Conservation (phyloP, 1,284 basidiomycete species). For the Termitomyces sp. region DNA sequence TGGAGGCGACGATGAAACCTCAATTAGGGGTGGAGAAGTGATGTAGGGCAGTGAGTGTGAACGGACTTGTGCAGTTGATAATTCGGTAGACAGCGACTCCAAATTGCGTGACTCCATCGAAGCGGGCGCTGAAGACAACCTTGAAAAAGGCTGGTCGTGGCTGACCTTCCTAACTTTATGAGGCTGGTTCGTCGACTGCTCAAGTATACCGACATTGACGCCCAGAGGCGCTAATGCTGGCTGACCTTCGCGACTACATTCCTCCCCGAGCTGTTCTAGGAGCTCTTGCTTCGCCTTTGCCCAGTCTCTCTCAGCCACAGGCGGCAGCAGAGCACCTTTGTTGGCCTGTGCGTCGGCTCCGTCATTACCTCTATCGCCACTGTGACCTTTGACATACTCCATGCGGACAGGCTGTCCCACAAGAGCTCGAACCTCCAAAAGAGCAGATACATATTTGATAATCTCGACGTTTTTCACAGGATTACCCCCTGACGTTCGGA, state of each 20-base stretch:
- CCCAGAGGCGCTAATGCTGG: not conserved
- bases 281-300: slow-evolving; percentile 15
- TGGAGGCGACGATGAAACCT: not conserved
- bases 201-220: not conserved
- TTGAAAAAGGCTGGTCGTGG: slow-evolving; percentile 6
- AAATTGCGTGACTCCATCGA: not conserved
- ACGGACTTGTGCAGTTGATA: not conserved
- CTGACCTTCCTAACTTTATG: slow-evolving; percentile 12
- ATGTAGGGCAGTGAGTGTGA: not conserved
- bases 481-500: slow-evolving; percentile 39
- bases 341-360: slow-evolving; percentile 70
- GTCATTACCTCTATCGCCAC: slow-evolving; percentile 71
- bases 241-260: slow-evolving; percentile 1
- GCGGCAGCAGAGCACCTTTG: slow-evolving; percentile 38
- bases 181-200: not conserved
- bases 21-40: not conserved
- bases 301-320: slow-evolving; percentile 54
- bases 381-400: slow-evolving; percentile 68
- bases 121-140: not conserved
- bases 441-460: slow-evolving; percentile 56
- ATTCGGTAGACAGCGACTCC: not conserved
- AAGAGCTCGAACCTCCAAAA: slow-evolving; percentile 43
- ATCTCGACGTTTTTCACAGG: slow-evolving; percentile 64
- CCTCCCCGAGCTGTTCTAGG: slow-evolving; percentile 4
- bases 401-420: slow-evolving; percentile 52